Conservation (phyloP, 352 stramenopile genomes). For the Globisporangium uncinulatum region DNA sequence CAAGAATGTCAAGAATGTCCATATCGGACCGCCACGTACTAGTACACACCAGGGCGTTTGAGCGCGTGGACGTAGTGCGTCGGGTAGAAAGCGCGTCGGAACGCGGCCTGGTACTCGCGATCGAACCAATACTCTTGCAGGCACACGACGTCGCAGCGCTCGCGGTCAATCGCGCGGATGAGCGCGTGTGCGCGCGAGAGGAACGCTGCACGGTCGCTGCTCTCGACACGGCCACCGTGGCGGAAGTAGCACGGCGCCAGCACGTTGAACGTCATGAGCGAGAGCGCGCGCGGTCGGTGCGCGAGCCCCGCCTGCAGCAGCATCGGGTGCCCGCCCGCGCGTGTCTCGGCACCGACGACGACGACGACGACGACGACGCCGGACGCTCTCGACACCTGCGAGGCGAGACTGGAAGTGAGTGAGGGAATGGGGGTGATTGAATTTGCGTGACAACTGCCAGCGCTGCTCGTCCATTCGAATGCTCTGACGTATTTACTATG, state of each 20-base stretch:
- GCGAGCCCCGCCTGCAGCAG: slow-evolving; percentile 23
- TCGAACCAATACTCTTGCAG: slow-evolving; percentile 87
- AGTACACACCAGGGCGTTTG: slow-evolving; percentile 55
- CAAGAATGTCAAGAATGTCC: neutral
- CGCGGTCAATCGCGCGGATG: slow-evolving; percentile 65
- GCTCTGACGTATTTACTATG: no score
- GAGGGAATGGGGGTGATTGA: neutral
- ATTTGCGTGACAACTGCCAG: neutral
- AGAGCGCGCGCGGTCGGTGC: slow-evolving; percentile 32
- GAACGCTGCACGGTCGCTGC: slow-evolving; percentile 49
- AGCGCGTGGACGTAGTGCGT: slow-evolving; percentile 69
- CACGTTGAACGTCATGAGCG: slow-evolving; percentile 87
- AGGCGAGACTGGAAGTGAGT: neutral
- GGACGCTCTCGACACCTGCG: neutral
- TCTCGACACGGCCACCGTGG: slow-evolving; percentile 70
- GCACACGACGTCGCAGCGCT: slow-evolving; percentile 73
- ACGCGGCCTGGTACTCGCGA: slow-evolving; percentile 64
- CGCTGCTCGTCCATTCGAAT: no score
- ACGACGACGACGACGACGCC: no score
- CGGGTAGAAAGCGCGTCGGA: slow-evolving; percentile 50
- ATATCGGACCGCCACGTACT: neutral
- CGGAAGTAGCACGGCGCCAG: slow-evolving; percentile 86
- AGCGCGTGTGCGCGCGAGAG: slow-evolving; percentile 63
- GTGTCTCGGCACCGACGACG: neutral
- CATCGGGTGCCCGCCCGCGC: slow-evolving; percentile 8